Base-by-base conservation (phyloP, 768 basidiomycete species). In the Lactarius hatsudake region DNA sequence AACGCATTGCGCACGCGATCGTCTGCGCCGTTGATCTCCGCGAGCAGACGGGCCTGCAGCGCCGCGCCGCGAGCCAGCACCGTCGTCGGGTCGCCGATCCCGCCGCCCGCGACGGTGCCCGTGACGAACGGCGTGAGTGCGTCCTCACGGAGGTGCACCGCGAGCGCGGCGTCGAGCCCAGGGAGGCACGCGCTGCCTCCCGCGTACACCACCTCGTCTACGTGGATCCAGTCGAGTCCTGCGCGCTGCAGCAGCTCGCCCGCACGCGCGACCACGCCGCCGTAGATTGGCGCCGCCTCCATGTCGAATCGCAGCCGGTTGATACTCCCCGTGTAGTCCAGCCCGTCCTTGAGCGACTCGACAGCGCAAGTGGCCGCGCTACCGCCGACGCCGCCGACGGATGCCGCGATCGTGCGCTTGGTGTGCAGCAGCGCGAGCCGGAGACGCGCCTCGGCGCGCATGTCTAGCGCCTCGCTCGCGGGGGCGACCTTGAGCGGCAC, bases 401-500 rank as follows among this genome's bases (percentile, higher is more conserved):
- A 90, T 0, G 96, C 96, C 61, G 87, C 89, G 70, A 98, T 82
- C 0, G 94, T 94, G 71, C 95, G 87, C 79, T 98, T 99, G 34
- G 94, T 96, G 75, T 94, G 90, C 75, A 98, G 95, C 63, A 97
- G 86, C 8, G 95, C 94, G 26, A 98, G 86, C 12, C 90, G 86
- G 32, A 99, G 86, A 75, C 96, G 96, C n/a, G 94, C 92, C 73
- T 94, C 90, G 0, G 96, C 93, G 28, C 97, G 91, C 73, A 86
- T 82, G 78, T 95, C 91, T 38, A 81, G 79, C 20, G 80, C 71
- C 26, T 85, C 80, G 3, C 81, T 80, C 6, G 88, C 79, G 1
- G 89, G 87, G 62, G 81, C 85, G 18, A 94, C 82, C 10, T 83
- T 78, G 53, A 97, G 81, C 0, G 88, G 79, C 28, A 84, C 84